Evolutionary conservation across 2,329 filamentous ascomycete species (phyloP).

Genomic region (Graphilbum sp.): DNA sequence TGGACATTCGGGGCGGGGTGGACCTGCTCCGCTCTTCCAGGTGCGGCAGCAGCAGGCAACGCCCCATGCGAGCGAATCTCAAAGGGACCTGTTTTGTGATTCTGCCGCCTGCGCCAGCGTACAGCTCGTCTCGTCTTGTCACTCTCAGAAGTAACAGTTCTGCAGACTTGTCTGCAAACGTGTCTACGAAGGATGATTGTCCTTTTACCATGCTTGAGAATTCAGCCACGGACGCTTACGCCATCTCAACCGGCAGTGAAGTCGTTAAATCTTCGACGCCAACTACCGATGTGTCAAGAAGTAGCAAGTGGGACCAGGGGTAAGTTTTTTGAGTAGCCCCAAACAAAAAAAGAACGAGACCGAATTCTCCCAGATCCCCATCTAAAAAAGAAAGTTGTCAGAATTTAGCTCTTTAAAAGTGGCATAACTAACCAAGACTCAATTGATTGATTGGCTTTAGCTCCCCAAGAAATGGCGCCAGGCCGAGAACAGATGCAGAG

Average conservation of each 20-base stretch:
- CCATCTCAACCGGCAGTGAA: conserved; percentile 4
- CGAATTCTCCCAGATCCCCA: no score
- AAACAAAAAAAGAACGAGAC: no score
- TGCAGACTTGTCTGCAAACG: background rate
- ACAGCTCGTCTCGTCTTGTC: no score
- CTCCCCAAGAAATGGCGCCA: no score
- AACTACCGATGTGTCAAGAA: conserved; percentile 6
- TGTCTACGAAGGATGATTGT: no score
- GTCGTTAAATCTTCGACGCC: conserved; percentile 8
- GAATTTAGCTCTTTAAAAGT: no score
- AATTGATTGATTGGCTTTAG: no score
- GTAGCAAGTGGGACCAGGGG: conserved; percentile 5
- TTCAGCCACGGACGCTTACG: background rate
- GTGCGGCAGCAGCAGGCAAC: conserved; percentile 1
- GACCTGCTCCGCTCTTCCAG: conserved; percentile 3
- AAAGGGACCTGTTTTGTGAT: conserved; percentile 3
- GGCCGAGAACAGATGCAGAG: no score
- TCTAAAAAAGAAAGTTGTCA: no score
- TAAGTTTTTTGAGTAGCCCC: conserved; percentile 2
- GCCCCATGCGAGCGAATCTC: background rate
- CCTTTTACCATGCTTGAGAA: conserved; percentile 1
- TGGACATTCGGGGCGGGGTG: conserved; percentile 4
- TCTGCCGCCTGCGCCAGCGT: background rate
- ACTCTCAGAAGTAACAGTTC: no score
- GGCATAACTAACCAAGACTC: background rate